These are phyloP conservation scores for Catharanthus roseus DNA, from an alignment of 257 asterid species.

Conservation along the genomic window DNA sequence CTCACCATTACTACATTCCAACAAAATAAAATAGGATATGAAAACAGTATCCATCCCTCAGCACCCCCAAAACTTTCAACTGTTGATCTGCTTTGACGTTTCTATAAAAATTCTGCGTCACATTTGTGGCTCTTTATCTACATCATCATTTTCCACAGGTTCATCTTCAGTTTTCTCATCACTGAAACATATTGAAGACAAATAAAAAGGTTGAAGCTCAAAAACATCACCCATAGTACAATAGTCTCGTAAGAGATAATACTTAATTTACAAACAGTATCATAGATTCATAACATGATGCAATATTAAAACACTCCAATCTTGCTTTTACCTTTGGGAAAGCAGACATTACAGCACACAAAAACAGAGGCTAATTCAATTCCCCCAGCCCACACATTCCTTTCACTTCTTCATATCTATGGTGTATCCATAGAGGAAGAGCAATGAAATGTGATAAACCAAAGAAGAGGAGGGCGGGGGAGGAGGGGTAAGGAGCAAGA, in stretches of 20 bases:
- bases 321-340: not conserved
- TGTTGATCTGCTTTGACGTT: not conserved
- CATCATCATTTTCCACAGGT: conserved; percentile 23
- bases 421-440: not conserved
- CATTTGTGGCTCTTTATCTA: conserved; percentile 13
- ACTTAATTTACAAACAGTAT: not conserved
- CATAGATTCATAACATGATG: not conserved
- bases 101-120: conserved; percentile 12
- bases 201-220: not conserved
- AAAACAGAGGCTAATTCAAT: not conserved
- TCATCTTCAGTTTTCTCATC: conserved; percentile 25
- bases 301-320: not conserved
- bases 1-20: conserved; percentile 4
- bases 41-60: conserved; percentile 1
- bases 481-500: not conserved
- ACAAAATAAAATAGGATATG: not conserved
- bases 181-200: conserved; percentile 10
- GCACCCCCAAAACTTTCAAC: conserved; percentile 10
- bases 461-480: too few species aligned
- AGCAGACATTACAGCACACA: not conserved
- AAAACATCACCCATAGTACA: not conserved
- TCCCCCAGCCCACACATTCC: not conserved
- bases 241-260: not conserved
- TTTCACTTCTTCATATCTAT: not conserved
- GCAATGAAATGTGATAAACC: not conserved